Evolutionary conservation across 148 eudicot species (phyloP).

Genomic region (Polygonum aviculare): DNA sequence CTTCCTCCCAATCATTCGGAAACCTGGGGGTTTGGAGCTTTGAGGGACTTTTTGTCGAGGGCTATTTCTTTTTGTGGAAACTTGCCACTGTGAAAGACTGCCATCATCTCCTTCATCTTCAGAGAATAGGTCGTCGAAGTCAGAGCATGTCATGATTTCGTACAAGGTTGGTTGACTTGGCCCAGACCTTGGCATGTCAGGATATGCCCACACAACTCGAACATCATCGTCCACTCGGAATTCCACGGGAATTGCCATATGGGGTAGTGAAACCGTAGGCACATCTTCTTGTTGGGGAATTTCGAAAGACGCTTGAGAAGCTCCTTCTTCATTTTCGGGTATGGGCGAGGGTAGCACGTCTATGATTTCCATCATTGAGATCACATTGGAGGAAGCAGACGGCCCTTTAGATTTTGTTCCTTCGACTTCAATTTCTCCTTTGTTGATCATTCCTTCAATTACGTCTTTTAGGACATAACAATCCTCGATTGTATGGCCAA

Average conservation of each 20-base stretch:
- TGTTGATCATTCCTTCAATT: not conserved
- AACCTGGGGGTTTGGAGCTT: not conserved
- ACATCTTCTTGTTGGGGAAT: not conserved
- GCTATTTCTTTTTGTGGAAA: too few relatives aligned
- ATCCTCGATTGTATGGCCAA: too few relatives aligned
- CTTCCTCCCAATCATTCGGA: not conserved
- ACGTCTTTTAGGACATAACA: not conserved
- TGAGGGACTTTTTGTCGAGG: slow-evolving; percentile 8
- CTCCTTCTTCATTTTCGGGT: too few relatives aligned
- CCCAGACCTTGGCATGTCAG: not conserved
- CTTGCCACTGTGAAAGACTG: too few relatives aligned
- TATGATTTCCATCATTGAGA: not conserved
- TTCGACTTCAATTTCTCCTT: not conserved
- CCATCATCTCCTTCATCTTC: not conserved
- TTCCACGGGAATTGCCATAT: not conserved
- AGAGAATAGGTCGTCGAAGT: too few relatives aligned
- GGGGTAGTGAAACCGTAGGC: not conserved
- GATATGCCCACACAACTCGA: not conserved
- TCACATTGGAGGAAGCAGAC: not conserved
- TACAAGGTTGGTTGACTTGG: not conserved
- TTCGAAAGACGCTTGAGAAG: too few relatives aligned
- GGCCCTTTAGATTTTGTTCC: not conserved
- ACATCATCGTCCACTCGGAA: not conserved
- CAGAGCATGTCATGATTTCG: not conserved
- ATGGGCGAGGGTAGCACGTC: too few relatives aligned